These are phyloP conservation scores for Citeromyces siamensis DNA, from an alignment of 1,139 yeast species.

Conservation along the genomic window DNA sequence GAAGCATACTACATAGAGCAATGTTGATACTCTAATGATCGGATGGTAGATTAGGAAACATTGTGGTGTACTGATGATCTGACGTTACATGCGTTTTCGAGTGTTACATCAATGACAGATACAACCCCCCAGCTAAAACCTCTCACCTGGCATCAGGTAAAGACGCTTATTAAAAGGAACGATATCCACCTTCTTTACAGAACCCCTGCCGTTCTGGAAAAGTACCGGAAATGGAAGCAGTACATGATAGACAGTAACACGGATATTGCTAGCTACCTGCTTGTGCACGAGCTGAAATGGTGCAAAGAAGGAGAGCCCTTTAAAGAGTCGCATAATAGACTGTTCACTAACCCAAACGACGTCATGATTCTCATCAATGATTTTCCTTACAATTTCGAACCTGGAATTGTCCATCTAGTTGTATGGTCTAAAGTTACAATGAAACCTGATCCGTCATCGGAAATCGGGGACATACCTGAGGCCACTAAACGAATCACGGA, in stretches of 20 bases:
- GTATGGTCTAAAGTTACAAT: conserved; percentile 30
- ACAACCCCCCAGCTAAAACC: conserved; percentile 5
- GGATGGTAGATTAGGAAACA: too few species aligned
- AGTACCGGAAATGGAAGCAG: conserved; percentile 13
- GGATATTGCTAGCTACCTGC: conserved; percentile 15
- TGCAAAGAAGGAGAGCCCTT: conserved; percentile 8
- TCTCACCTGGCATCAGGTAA: conserved; percentile 11
- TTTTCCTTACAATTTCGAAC: conserved; percentile 26
- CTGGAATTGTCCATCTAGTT: conserved; percentile 22
- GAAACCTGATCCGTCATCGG: conserved; percentile 20
- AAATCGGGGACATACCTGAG: conserved; percentile 30
- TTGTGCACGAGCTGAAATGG: conserved; percentile 17
- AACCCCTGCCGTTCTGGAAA: conserved; percentile 11
- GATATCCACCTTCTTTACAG: conserved; percentile 11
- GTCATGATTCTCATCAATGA: conserved; percentile 20
- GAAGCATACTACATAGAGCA: too few species aligned
- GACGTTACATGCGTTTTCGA: too few species aligned
- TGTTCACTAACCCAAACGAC: conserved; percentile 15
- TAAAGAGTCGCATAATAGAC: conserved; percentile 10
- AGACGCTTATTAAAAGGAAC: conserved; percentile 9
- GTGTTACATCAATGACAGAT: conserved; percentile 3
- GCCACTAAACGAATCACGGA: conserved; percentile 25
- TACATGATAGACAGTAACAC: conserved; percentile 9
- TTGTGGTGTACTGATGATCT: too few species aligned
- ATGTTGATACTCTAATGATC: too few species aligned